Evolutionary conservation across 148 eudicot species (phyloP).

Genomic region (Bassia scoparia): DNA sequence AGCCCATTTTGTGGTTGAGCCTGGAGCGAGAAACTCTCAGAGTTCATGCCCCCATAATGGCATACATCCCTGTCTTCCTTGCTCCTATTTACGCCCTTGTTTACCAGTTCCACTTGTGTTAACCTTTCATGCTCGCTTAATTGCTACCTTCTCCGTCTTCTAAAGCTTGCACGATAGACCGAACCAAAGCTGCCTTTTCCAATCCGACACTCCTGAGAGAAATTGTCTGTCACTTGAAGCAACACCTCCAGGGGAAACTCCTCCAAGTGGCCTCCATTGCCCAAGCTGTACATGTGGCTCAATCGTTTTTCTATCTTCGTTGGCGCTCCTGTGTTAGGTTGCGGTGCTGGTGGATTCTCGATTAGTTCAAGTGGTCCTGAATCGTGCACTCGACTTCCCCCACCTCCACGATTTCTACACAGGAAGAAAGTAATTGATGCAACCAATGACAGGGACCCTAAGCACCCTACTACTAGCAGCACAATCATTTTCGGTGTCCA

Average conservation of each 20-base stretch:
- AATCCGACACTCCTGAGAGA: constrained; percentile 54
- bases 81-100: constrained; percentile 33
- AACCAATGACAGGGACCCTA: constrained; percentile 46
- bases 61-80: constrained; percentile 60
- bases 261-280: constrained; percentile 49
- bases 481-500: constrained; percentile 52
- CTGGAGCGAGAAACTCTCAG: constrained; percentile 64
- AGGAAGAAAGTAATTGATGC: constrained; percentile 28
- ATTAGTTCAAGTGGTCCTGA: constrained; percentile 64
- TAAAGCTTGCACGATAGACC: constrained; percentile 57
- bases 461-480: constrained; percentile 62
- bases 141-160: constrained; percentile 62
- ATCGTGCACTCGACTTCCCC: constrained; percentile 63
- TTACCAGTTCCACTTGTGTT: constrained; percentile 7
- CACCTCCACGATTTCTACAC: constrained; percentile 31
- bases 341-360: constrained; percentile 7
- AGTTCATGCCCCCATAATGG: constrained; percentile 75
- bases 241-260: constrained; percentile 57
- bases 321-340: neutral
- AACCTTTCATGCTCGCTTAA: constrained; percentile 67
- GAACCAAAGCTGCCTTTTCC: constrained; percentile 86
- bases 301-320: constrained; percentile 50
- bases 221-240: constrained; percentile 52
- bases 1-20: constrained; percentile 84
- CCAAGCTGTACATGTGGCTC: constrained; percentile 64